Base-by-base conservation (phyloP, 148 eudicot genomes). In the Rhododendron ovatum region DNA sequence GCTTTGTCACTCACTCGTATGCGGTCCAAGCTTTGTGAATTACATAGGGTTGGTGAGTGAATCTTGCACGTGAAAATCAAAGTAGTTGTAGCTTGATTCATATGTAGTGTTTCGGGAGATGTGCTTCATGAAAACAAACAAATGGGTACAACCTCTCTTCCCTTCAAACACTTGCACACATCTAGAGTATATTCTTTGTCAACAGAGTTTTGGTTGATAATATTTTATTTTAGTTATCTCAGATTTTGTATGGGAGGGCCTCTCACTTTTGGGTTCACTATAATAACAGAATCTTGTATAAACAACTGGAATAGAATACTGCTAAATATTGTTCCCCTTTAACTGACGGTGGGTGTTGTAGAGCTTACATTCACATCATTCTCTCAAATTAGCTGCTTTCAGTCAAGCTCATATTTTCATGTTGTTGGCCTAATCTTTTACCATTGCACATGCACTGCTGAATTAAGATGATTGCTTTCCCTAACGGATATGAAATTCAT, bases 1-100 rank as follows among this genome's bases (percentile, higher is more conserved):
- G 55, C 53, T 80, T 83, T 75, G 63, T 43, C 74, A 75, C 45
- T 83, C 65, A 47, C 84, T 80, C 24, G 2, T 80, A 55, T 30
- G 63, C n/a, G 26, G 24, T 86, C 50, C 75, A 50, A 55, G 33
- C 71, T 73, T 69, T 13, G 80, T 39, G 45, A 82, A 82, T 35
- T 57, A 8, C 10, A 57, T 55, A 30, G 61, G 67, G 33, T 57
- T 57, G 48, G 26, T 39, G 18, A 39, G 43, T 59, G 26, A 78
- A 61, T 69, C 48, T 63, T 78, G n/a, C 83, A 45, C 37, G n/a
- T 0, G 50, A 35, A 85, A 80, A 35, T 35, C 59, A 41, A 39
- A 30, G 37, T 76, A 43, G 43, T 41, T 28, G 69, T 33, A 10
- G 8, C 24, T 55, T 43, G 59, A 18, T 81, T 55, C 28, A 57